A percentile compares a stretch with the other conserved stretches of the same genome.
These are phyloP conservation scores for Malus sieversii DNA, from an alignment of 306 rosid genomes.

Conservation along the genomic window DNA sequence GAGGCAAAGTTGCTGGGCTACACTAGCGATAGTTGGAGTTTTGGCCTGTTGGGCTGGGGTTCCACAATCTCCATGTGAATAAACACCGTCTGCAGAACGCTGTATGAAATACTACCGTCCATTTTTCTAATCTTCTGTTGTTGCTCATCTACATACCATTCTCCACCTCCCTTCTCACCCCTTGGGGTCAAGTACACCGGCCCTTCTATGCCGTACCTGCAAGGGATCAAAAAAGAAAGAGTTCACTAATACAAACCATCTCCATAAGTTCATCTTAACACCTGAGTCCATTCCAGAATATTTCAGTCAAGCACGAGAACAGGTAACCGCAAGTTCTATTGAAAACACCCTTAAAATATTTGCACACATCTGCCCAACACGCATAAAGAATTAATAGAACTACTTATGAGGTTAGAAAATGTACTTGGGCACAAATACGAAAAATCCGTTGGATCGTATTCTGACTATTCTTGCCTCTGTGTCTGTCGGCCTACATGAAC, in stretches of 20 bases:
- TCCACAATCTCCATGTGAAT: slow-evolving; percentile 94
- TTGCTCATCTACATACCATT: slow-evolving; percentile 81
- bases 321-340: not conserved
- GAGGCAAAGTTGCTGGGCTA: slow-evolving; percentile 14
- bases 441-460: slow-evolving; percentile 90
- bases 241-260: not conserved
- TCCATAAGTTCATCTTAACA: not conserved
- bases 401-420: slow-evolving; percentile 9
- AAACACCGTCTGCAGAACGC: slow-evolving; percentile 53
- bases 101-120: slow-evolving; percentile 74
- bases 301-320: not conserved
- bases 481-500: slow-evolving; percentile 67
- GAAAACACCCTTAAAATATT: not conserved
- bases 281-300: not conserved
- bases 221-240: not conserved
- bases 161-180: slow-evolving; percentile 74
- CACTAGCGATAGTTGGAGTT: slow-evolving; percentile 70
- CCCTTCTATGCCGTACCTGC: slow-evolving; percentile 90
- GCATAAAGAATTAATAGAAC: not conserved
- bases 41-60: slow-evolving; percentile 89
- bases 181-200: slow-evolving; percentile 66
- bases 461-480: slow-evolving; percentile 89
- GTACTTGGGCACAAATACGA: slow-evolving; percentile 95
- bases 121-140: slow-evolving; percentile 78
- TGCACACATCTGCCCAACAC: not conserved